Evolutionary conservation across 2,329 filamentous ascomycete genomes (phyloP).

Genomic region (Pseudonectria buxi): DNA sequence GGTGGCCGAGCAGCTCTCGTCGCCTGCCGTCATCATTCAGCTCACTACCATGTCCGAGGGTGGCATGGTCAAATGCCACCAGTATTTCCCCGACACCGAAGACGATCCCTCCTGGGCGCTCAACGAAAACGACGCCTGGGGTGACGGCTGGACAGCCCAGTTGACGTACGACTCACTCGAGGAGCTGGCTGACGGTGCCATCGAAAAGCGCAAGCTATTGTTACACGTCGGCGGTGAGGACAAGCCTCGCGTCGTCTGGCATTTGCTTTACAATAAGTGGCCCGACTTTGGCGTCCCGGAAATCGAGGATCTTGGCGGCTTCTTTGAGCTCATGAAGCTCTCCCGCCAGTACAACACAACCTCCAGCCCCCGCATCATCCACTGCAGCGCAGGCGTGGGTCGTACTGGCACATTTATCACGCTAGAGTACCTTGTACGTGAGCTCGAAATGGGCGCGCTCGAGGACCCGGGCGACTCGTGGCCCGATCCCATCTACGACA

Average conservation of each 20-base stretch:
- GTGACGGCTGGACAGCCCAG: constrained; percentile 60
- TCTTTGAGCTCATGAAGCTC: constrained; percentile 63
- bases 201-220: constrained; percentile 68
- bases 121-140: constrained; percentile 58
- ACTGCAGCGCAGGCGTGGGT: constrained; percentile 89
- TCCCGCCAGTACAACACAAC: constrained; percentile 52
- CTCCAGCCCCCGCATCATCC: constrained; percentile 65
- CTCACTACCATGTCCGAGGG: constrained; percentile 82
- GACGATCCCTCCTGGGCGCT: constrained; percentile 48
- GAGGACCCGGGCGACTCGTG: constrained; percentile 35
- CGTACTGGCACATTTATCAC: constrained; percentile 93
- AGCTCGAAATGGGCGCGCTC: constrained; percentile 69
- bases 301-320: constrained; percentile 57
- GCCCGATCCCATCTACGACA: constrained; percentile 65
- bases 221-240: constrained; percentile 43
- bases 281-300: constrained; percentile 82
- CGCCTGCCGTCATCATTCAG: constrained; percentile 84
- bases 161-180: constrained; percentile 61
- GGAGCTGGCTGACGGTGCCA: constrained; percentile 47
- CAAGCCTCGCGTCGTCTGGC: constrained; percentile 60
- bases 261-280: constrained; percentile 83
- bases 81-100: constrained; percentile 67
- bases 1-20: constrained; percentile 70
- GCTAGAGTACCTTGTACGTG: constrained; percentile 81
- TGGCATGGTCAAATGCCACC: constrained; percentile 74